These are phyloP conservation scores for Vigna unguiculata DNA, from an alignment of 306 rosid species.

Conservation along the genomic window DNA sequence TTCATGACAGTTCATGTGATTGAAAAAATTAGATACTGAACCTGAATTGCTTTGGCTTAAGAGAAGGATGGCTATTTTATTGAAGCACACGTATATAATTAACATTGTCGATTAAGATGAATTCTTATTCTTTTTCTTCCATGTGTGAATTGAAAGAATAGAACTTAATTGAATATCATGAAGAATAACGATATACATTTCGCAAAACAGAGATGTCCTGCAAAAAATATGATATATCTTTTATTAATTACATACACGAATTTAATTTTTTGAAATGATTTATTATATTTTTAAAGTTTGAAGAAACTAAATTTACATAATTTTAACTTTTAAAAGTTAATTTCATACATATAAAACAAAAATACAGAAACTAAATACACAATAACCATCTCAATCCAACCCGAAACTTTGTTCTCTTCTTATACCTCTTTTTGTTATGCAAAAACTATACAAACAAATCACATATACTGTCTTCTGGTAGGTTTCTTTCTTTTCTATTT, in stretches of 20 bases:
- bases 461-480: background rate
- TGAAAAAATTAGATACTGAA: background rate
- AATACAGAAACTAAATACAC: no score
- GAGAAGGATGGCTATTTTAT: background rate
- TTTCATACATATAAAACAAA: no score
- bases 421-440: background rate
- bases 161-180: background rate
- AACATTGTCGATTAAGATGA: background rate
- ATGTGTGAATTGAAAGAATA: slow-evolving; percentile 12
- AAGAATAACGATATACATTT: background rate
- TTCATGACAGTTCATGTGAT: background rate
- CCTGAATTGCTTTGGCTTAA: background rate
- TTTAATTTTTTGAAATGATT: no score
- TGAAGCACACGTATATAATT: background rate
- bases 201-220: background rate
- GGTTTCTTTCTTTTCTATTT: no score
- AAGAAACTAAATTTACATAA: no score
- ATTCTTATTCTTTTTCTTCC: slow-evolving; percentile 21
- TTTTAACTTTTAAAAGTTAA: no score
- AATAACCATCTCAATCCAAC: background rate
- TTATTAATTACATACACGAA: no score
- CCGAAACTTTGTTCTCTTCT: background rate
- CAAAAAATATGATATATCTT: no score
- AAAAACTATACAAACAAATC: no score
- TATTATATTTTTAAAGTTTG: no score